A percentile compares a stretch with the other conserved stretches of the same genome.
These are phyloP conservation scores for Dichotomocladium elegans DNA, from an alignment of 371 early-diverging fungal species.

Conservation along the genomic window DNA sequence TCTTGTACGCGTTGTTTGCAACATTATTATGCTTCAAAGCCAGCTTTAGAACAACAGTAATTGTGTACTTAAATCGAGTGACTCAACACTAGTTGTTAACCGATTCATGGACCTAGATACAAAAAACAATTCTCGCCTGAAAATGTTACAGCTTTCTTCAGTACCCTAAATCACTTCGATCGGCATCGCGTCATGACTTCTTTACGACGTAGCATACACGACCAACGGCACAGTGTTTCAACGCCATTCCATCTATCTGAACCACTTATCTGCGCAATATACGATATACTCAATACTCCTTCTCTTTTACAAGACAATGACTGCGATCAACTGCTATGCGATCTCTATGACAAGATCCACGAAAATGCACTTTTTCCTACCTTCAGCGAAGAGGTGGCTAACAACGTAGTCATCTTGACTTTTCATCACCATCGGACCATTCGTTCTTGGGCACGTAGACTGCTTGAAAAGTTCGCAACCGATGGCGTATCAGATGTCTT, in stretches of 20 bases:
- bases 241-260: slow-evolving; percentile 7
- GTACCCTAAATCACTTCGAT: slow-evolving; percentile 25
- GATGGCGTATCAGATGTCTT: background rate
- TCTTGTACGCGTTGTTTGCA: slow-evolving; percentile 27
- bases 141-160: slow-evolving; percentile 34
- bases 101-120: slow-evolving; percentile 39
- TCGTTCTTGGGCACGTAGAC: slow-evolving; percentile 39
- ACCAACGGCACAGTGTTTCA: background rate
- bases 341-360: slow-evolving; percentile 28
- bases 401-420: slow-evolving; percentile 18
- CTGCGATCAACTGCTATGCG: slow-evolving; percentile 21
- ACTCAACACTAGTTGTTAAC: too few relatives aligned
- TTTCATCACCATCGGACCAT: slow-evolving; percentile 31
- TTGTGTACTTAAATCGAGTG: too few relatives aligned
- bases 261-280: slow-evolving; percentile 22
- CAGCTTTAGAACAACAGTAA: slow-evolving; percentile 20
- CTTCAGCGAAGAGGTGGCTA: slow-evolving; percentile 6
- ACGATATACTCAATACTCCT: slow-evolving; percentile 23
- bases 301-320: slow-evolving; percentile 2
- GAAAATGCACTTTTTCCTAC: slow-evolving; percentile 23
- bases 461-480: slow-evolving; percentile 24
- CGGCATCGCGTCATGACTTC: slow-evolving; percentile 13
- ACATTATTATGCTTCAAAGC: slow-evolving; percentile 31
- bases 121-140: slow-evolving; percentile 20
- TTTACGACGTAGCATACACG: slow-evolving; percentile 3